Conservation (phyloP, 2,329 filamentous ascomycete species). For the Setomelanomma holmii region DNA sequence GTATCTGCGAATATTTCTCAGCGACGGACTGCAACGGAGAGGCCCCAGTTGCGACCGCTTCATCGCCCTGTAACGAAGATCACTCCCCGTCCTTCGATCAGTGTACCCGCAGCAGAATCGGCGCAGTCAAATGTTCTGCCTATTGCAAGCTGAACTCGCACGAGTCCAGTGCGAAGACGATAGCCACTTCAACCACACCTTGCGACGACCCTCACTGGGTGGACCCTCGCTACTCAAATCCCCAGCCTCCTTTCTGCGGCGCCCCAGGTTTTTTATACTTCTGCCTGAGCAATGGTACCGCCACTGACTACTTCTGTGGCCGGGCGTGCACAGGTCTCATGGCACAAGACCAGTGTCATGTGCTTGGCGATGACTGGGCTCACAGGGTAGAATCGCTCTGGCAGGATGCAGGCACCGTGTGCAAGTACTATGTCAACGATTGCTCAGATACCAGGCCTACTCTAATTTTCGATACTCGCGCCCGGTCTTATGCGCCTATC, state of each 20-base stretch:
- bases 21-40: too few species aligned
- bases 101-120: too few species aligned
- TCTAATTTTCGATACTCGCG: constrained; percentile 3
- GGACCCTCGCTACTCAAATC: too few species aligned
- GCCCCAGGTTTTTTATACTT: not conserved
- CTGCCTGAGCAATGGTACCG: not conserved
- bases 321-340: not conserved
- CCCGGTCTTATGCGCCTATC: not conserved
- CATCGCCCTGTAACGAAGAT: too few species aligned
- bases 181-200: not conserved
- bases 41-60: too few species aligned
- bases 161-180: too few species aligned
- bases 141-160: too few species aligned
- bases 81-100: too few species aligned
- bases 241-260: too few species aligned
- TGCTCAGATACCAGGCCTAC: not conserved
- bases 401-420: constrained; percentile 3
- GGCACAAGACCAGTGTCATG: not conserved
- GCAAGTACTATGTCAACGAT: constrained; percentile 8
- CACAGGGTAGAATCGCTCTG: constrained; percentile 4
- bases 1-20: too few species aligned
- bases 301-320: not conserved
- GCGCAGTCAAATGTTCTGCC: too few species aligned
- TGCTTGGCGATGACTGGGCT: not conserved
- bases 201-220: not conserved